These are phyloP conservation scores for Climacium dendroides DNA, from an alignment of 225 moss, liverwort and hornwort genomes.

Conservation along the genomic window DNA sequence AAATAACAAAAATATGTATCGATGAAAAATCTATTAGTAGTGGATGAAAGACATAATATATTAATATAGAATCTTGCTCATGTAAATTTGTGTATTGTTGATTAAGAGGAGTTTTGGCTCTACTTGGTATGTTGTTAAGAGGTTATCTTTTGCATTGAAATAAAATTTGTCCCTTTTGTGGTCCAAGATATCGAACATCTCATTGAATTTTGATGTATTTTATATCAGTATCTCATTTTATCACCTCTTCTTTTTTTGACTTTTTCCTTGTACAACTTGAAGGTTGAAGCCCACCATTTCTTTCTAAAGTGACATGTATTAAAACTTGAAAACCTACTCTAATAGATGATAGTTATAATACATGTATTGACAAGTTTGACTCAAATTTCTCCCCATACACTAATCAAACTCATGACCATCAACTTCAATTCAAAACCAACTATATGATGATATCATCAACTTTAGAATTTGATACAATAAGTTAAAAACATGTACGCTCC, in stretches of 20 bases:
- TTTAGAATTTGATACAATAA: too few species aligned
- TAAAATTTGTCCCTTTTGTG: too few species aligned
- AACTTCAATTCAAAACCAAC: too few species aligned
- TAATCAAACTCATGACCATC: too few species aligned
- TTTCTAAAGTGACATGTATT: background rate
- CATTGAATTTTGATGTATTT: background rate
- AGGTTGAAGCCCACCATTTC: background rate
- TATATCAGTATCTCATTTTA: too few species aligned
- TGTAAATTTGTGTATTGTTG: background rate
- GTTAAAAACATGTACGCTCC: too few species aligned
- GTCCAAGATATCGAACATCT: rapidly evolving
- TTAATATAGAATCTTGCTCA: background rate
- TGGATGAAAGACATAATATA: too few species aligned
- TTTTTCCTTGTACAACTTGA: background rate
- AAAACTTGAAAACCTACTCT: background rate
- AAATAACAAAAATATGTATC: background rate
- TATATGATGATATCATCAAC: too few species aligned
- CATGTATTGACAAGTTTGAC: too few species aligned
- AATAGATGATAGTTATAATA: too few species aligned
- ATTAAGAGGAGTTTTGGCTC: rapidly evolving
- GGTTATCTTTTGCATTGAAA: background rate
- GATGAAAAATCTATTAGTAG: background rate
- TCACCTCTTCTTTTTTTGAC: background rate
- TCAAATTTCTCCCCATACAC: too few species aligned
- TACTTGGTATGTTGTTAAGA: too few species aligned